Percentiles rank a stretch among this genome's conserved stretches.
Evolutionary conservation across 192 early-diverging fungal genomes (phyloP).

Genomic region (Coemansia sp.): DNA sequence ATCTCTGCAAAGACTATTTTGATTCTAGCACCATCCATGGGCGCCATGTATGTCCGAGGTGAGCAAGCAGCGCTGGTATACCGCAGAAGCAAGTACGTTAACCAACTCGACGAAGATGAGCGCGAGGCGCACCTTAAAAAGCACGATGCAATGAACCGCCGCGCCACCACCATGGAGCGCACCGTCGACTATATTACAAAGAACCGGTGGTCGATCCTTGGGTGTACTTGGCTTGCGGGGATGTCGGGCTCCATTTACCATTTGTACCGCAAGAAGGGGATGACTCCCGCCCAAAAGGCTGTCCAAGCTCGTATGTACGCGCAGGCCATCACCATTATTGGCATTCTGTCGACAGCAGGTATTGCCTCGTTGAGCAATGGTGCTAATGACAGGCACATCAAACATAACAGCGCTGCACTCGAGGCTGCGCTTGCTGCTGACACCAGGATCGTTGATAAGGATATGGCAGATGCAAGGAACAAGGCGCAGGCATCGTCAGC

Average conservation of each 20-base stretch:
- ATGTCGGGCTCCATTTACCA: slow-evolving; percentile 42
- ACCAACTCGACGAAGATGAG: slow-evolving; percentile 27
- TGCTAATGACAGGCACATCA: slow-evolving; percentile 17
- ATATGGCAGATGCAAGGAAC: slow-evolving; percentile 2
- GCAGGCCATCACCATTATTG: slow-evolving; percentile 63
- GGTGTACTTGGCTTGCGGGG: slow-evolving; percentile 51
- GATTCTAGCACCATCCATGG: slow-evolving; percentile 47
- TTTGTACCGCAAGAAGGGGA: slow-evolving; percentile 53
- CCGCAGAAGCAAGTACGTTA: slow-evolving; percentile 33
- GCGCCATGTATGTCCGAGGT: slow-evolving; percentile 52
- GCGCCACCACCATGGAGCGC: slow-evolving; percentile 16
- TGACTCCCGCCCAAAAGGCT: slow-evolving; percentile 62
- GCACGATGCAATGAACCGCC: slow-evolving; percentile 10
- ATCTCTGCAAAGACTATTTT: slow-evolving; percentile 52
- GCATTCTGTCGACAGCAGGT: slow-evolving; percentile 61
- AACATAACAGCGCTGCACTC: slow-evolving; percentile 42
- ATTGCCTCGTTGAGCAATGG: slow-evolving; percentile 48
- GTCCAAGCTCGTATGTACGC: slow-evolving; percentile 76
- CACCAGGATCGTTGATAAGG: slow-evolving; percentile 11
- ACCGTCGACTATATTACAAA: slow-evolving; percentile 34
- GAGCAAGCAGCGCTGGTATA: slow-evolving; percentile 45
- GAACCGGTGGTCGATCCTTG: slow-evolving; percentile 54
- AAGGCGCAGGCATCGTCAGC: slow-evolving; percentile 1
- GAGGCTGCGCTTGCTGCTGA: slow-evolving; percentile 41
- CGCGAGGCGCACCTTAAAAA: slow-evolving; percentile 13